A percentile compares a stretch with the other conserved stretches of the same genome.
phyloP scores from a whole-genome alignment of 2,329 filamentous ascomycete genomes.

The Orbilia javanica region DNA sequence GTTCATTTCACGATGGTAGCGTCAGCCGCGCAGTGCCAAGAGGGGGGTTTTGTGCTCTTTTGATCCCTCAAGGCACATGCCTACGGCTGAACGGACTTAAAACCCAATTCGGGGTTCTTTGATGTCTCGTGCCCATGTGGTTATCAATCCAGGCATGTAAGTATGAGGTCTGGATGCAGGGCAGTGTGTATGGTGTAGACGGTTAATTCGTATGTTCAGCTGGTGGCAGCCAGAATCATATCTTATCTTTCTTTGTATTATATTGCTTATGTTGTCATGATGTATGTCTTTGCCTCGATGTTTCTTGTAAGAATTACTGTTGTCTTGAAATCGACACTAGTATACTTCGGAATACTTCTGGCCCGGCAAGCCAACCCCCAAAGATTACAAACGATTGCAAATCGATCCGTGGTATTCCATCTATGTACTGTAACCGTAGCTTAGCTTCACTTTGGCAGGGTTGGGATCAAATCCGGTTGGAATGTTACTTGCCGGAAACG shows the following conservation, averaged over 20 bases:
- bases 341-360: too few relatives aligned
- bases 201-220: background rate
- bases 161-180: too few relatives aligned
- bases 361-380: background rate
- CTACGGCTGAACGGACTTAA: slow-evolving; percentile 26
- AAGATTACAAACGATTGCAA: background rate
- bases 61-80: slow-evolving; percentile 1
- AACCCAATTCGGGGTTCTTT: background rate
- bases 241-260: background rate
- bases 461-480: slow-evolving; percentile 7
- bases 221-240: background rate
- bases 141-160: background rate
- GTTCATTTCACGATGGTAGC: slow-evolving; percentile 33
- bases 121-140: slow-evolving; percentile 16
- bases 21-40: slow-evolving; percentile 57
- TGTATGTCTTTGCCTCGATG: slow-evolving; percentile 4
- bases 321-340: background rate
- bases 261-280: background rate
- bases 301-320: background rate
- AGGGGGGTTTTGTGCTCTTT: slow-evolving; percentile 14
- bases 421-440: slow-evolving; percentile 3
- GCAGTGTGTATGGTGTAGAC: too few relatives aligned
- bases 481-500: slow-evolving; percentile 21
- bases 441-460: background rate
- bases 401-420: background rate